Conservation (phyloP, 345 rosid species). For the Lumnitzera littorea region DNA sequence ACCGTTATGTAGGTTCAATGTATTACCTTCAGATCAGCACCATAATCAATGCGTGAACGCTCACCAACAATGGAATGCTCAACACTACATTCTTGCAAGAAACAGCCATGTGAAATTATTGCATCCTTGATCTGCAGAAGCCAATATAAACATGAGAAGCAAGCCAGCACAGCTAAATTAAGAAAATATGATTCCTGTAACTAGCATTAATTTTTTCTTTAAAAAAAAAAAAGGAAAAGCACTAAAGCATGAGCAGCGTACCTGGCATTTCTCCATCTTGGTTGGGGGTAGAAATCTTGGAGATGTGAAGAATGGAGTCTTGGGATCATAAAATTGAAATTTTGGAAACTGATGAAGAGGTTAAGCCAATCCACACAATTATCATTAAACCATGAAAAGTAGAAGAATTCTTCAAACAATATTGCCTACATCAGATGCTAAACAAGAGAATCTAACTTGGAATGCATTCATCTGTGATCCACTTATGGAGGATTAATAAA, state of each 20-base stretch:
- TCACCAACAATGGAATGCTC: slow-evolving; percentile 85
- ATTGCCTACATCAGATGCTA: background rate
- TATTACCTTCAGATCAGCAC: slow-evolving; percentile 76
- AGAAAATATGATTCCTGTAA: slow-evolving; percentile 1
- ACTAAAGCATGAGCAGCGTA: slow-evolving; percentile 15
- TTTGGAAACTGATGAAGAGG: slow-evolving; percentile 43
- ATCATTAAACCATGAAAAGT: background rate
- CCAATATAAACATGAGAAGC: slow-evolving; percentile 11
- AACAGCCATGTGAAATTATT: slow-evolving; percentile 92
- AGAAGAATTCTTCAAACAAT: background rate
- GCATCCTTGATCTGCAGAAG: slow-evolving; percentile 65
- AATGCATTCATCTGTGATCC: too few species aligned
- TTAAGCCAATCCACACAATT: background rate
- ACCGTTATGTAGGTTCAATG: background rate
- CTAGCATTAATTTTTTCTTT: too few species aligned
- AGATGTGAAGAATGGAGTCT: slow-evolving; percentile 87
- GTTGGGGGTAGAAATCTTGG: slow-evolving; percentile 89
- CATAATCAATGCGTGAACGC: slow-evolving; percentile 79
- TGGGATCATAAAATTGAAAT: slow-evolving; percentile 83
- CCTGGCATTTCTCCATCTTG: slow-evolving; percentile 76
- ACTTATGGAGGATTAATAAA: too few species aligned
- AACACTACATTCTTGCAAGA: slow-evolving; percentile 70
- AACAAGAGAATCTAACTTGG: background rate
- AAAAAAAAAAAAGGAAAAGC: background rate
- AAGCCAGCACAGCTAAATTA: slow-evolving; percentile 7